phyloP scores from a whole-genome alignment of 441 rosid genomes.

The Populus tomentosa region DNA sequence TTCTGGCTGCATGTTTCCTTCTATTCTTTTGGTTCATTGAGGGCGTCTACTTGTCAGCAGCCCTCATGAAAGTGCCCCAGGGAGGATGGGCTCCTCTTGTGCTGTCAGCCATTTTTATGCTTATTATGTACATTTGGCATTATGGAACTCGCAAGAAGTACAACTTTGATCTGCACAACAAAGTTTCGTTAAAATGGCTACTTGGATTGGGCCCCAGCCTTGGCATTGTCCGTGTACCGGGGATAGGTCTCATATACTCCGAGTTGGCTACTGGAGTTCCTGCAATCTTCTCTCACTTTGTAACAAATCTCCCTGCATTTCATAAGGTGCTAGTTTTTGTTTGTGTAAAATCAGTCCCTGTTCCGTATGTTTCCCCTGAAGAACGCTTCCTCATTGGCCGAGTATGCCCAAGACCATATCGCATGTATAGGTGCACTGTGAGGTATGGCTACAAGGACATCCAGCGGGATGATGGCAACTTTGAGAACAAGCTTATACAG shows the following conservation, averaged over 20 bases:
- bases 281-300: slow-evolving; percentile 88
- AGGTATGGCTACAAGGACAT: slow-evolving; percentile 95
- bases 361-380: slow-evolving; percentile 75
- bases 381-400: slow-evolving; percentile 96
- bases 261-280: slow-evolving; percentile 92
- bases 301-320: slow-evolving; percentile 90
- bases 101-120: slow-evolving; percentile 59
- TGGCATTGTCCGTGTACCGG: slow-evolving; percentile 91
- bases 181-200: slow-evolving; percentile 84
- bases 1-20: slow-evolving; percentile 57
- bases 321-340: slow-evolving; percentile 84
- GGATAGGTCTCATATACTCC: slow-evolving; percentile 86
- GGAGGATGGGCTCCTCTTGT: slow-evolving; percentile 94
- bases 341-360: slow-evolving; percentile 93
- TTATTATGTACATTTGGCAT: slow-evolving; percentile 85
- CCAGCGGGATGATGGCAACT: slow-evolving; percentile 69
- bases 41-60: slow-evolving; percentile 81
- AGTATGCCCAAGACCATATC: slow-evolving; percentile 81
- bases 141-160: slow-evolving; percentile 85
- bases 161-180: slow-evolving; percentile 84
- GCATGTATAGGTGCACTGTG: slow-evolving; percentile 92
- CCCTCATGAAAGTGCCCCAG: slow-evolving; percentile 65
- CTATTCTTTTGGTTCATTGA: slow-evolving; percentile 66
- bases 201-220: slow-evolving; percentile 92
- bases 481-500: slow-evolving; percentile 75